Base-by-base conservation (phyloP, 2,329 filamentous ascomycete genomes). In the Escovopsis sp. region DNA sequence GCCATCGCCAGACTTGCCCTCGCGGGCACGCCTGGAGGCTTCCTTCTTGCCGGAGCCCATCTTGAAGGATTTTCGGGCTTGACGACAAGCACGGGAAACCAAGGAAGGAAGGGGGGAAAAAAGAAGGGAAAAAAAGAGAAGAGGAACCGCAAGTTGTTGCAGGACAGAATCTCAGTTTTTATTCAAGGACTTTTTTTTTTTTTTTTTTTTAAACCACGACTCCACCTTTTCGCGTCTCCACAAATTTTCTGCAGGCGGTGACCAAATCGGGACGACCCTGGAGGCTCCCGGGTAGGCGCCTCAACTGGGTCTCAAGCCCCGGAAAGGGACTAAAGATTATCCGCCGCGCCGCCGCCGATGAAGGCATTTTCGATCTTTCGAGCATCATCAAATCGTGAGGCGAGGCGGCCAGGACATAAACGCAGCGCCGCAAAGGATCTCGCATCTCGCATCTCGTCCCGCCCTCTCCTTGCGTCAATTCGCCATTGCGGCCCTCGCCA, bases 31-130 rank as follows among this genome's bases (percentile, higher is more conserved):
- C 66, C 89, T 80, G 61, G 69, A 74, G 49, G 78, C 79, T 66
- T 96, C 89, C 65, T 95, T 95, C 73, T 96, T 96, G 55, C 77
- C 81, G 54, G 79, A 82, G 65, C 87, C 87, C 87, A 94, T 94
- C 44, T 50, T 56, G 52, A 55, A 48, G 46, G 37, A 30, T 30
- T 30, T 32, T 45, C 52, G 44, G 48, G 48, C 43, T 41, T 35
- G 35, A 42, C 40, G 35, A 27, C 44, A 41, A 45, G 39, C 39
- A 46, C 42, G 40, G 39, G 37, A 37, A 37, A 34, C 15, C 16
- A 29, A 16, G 24, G 32, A 24, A 41, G 25, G 15, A 14, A 36
- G 15, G 13, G 40, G 27, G 35, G 37, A 32, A 42, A 39, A 35
- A 39, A 31, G 39, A 41, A 39, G 36, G 44, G 43, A 50, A 42